Base-by-base conservation (phyloP, 768 basidiomycete species). In the Boletus reticuloceps region DNA sequence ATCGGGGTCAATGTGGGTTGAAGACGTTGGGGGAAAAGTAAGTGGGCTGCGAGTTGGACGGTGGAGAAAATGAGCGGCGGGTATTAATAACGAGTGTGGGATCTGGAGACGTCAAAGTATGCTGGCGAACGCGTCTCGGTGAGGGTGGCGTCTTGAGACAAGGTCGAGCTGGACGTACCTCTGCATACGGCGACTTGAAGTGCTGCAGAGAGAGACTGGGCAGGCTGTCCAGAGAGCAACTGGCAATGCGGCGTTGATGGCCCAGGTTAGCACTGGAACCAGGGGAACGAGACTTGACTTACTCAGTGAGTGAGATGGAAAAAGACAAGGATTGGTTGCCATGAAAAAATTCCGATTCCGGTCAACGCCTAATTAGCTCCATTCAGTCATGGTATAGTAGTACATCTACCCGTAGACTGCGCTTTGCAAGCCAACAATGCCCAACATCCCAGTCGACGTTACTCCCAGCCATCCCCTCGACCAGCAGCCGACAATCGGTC, bases 401-500 rank as follows among this genome's bases (percentile, higher is more conserved):
- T 36, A 29, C 13, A 14, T 36, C 34, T 36, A 14, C 34, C 13
- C 11, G 34, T 6, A 2, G 25, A 6, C 25, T 1, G 25, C 25
- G 6, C 25, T 25, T 25, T 6, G 4, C 34, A 9, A 29, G 29
- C 29, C 8, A 29, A 8, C 29, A 29, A 29, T 29, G 29, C 29
- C 29, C 14, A 36, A 36, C 14, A 36, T 36, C 12, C 34, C 11
- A 36, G 43, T 50, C 47, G 63, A 74, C 43, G 53, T 74, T 31
- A 58, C 61, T 1, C 77, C 76, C 0, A 34, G 67, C 11, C 62
- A 69, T 10, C 78, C 80, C 6, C 19, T 66, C 2, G 72, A 77
- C 6, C 69, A 75, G 25, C 91, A 94, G 61, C 91, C 91, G 7
- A 79, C 81, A 0, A 89, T 98, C 38, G 95, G 95, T 2, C 76